These are phyloP conservation scores for Calycina marina DNA, from an alignment of 2,329 filamentous ascomycete genomes.

Conservation along the genomic window DNA sequence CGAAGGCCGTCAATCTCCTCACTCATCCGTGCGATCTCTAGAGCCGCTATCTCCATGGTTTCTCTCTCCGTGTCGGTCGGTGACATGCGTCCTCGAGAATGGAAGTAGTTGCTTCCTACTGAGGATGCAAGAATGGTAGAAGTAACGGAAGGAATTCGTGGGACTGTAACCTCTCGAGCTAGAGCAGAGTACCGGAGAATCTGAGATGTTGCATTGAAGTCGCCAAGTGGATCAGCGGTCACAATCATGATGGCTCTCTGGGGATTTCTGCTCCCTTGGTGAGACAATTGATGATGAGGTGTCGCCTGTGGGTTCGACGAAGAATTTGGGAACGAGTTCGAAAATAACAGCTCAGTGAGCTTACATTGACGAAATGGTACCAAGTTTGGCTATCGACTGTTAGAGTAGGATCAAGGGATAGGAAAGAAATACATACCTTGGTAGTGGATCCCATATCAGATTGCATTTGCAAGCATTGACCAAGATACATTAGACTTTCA, in stretches of 20 bases:
- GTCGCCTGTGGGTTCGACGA: slow-evolving; percentile 6
- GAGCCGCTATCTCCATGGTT: slow-evolving; percentile 68
- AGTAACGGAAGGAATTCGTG: slow-evolving; percentile 71
- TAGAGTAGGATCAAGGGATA: slow-evolving; percentile 5
- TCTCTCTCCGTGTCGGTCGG: slow-evolving; percentile 35
- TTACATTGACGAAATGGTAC: slow-evolving; percentile 77
- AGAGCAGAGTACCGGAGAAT: slow-evolving; percentile 90
- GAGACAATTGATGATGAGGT: slow-evolving; percentile 23
- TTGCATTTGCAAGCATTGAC: slow-evolving; percentile 93
- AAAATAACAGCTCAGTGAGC: slow-evolving; percentile 71
- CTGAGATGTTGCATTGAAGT: slow-evolving; percentile 94
- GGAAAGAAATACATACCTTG: slow-evolving; percentile 41
- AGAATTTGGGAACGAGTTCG: slow-evolving; percentile 57
- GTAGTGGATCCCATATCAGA: slow-evolving; percentile 59
- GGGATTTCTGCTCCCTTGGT: slow-evolving; percentile 38
- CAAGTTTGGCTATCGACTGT: slow-evolving; percentile 43
- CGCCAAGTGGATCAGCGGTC: slow-evolving; percentile 80
- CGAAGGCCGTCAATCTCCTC: slow-evolving; percentile 66
- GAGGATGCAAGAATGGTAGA: slow-evolving; percentile 40
- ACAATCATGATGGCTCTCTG: slow-evolving; percentile 95
- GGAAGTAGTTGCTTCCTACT: slow-evolving; percentile 14
- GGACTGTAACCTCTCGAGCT: slow-evolving; percentile 83
- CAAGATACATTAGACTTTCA: slow-evolving; percentile 94
- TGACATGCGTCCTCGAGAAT: slow-evolving; percentile 20
- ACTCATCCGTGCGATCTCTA: slow-evolving; percentile 67